Conservation (phyloP, 306 rosid genomes). For the Canavalia ensiformis region DNA sequence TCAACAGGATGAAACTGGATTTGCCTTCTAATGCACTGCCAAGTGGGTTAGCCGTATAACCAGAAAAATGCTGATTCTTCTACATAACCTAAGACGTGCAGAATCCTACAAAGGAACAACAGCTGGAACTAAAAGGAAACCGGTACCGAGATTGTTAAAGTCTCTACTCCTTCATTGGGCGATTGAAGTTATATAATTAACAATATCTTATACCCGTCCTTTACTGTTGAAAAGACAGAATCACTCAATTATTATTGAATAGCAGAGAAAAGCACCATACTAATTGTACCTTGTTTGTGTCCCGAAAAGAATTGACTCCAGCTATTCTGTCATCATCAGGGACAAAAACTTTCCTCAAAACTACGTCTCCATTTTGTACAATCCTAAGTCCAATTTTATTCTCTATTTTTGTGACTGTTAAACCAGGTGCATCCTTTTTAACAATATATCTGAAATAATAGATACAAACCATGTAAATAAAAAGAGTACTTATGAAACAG, state of each 20-base stretch:
- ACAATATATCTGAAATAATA: conserved; percentile 71
- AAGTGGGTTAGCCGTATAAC: conserved; percentile 23
- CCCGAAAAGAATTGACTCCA: conserved; percentile 88
- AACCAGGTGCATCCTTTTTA: conserved; percentile 84
- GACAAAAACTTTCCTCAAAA: conserved; percentile 75
- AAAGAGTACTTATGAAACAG: conserved; percentile 35
- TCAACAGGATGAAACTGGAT: neutral
- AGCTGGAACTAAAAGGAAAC: neutral
- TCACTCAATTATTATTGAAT: neutral
- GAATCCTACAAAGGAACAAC: conserved; percentile 22
- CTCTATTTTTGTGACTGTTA: conserved; percentile 80
- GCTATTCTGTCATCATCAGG: conserved; percentile 81
- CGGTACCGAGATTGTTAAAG: neutral
- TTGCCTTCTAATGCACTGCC: conserved; percentile 3
- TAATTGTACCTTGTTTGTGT: conserved; percentile 80
- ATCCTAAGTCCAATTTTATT: conserved; percentile 91
- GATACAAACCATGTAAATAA: conserved; percentile 18
- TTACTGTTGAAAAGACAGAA: neutral
- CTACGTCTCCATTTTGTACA: conserved; percentile 93
- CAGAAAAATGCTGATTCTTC: conserved; percentile 18
- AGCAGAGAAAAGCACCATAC: neutral
- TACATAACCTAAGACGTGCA: conserved; percentile 37
- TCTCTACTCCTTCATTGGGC: conserved; percentile 4
- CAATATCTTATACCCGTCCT: neutral
- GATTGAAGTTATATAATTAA: conserved; percentile 9